These are phyloP conservation scores for Rugosomyces carneus DNA, from an alignment of 1,284 basidiomycete genomes.

Conservation along the genomic window DNA sequence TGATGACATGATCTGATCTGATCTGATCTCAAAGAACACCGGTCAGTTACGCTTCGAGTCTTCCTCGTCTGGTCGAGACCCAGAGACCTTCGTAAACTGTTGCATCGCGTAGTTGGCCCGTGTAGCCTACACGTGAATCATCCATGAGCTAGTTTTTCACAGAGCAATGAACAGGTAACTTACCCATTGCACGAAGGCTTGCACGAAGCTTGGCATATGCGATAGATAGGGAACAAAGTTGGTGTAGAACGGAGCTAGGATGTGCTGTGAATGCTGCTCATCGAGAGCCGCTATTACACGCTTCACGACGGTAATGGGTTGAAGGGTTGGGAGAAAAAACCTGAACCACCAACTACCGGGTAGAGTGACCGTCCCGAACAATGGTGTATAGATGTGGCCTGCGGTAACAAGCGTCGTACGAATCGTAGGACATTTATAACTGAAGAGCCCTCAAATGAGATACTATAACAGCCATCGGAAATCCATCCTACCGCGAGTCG, in stretches of 20 bases:
- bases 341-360: constrained; percentile 48
- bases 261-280: constrained; percentile 63
- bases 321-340: constrained; percentile 72
- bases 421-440: constrained; percentile 68
- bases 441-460: constrained; percentile 25
- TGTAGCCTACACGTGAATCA: constrained; percentile 21
- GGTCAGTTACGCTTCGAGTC: constrained; percentile 9
- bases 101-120: constrained; percentile 37
- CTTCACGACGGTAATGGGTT: constrained; percentile 73
- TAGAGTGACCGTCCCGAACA: constrained; percentile 61
- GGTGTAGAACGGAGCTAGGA: constrained; percentile 71
- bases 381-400: constrained; percentile 66
- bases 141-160: not conserved
- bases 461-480: constrained; percentile 1
- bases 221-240: constrained; percentile 51
- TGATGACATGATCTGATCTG: no score
- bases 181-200: constrained; percentile 71
- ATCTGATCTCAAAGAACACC: not conserved
- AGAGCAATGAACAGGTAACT: constrained; percentile 15
- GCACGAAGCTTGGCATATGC: constrained; percentile 62
- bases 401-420: constrained; percentile 79
- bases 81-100: constrained; percentile 38
- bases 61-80: constrained; percentile 32
- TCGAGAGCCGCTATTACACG: constrained; percentile 76
- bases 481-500: constrained; percentile 50